phyloP scores from a whole-genome alignment of 2,329 filamentous ascomycete species.

The Beauveria varroae region DNA sequence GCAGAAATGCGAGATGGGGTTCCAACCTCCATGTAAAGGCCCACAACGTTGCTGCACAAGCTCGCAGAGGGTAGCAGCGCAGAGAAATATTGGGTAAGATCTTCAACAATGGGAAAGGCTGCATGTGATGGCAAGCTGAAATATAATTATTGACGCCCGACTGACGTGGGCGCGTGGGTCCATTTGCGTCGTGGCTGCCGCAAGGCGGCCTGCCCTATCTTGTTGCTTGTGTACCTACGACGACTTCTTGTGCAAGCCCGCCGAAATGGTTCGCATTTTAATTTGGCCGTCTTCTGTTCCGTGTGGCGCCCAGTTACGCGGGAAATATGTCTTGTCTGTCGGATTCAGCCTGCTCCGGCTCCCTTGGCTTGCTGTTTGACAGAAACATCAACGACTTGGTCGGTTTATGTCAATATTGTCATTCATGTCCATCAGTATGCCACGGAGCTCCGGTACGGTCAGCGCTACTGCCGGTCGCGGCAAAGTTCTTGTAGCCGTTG shows the following conservation, averaged over 20 bases:
- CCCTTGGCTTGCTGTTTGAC: neutral
- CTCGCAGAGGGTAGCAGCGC: neutral
- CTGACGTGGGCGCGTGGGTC: neutral
- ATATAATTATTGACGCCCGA: neutral
- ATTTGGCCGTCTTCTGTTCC: neutral
- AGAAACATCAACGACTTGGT: neutral
- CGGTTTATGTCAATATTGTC: neutral
- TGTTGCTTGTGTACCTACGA: neutral
- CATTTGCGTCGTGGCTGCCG: neutral
- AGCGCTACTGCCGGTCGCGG: neutral
- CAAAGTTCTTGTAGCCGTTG: conserved; percentile 1
- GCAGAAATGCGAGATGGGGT: neutral
- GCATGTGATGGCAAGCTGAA: neutral
- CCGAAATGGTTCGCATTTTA: neutral
- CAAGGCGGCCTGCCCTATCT: neutral
- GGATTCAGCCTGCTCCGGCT: neutral
- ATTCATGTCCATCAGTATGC: neutral
- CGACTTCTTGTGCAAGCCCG: neutral
- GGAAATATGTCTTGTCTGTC: neutral
- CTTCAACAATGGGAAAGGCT: neutral
- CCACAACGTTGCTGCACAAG: neutral
- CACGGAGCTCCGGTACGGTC: neutral
- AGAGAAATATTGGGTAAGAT: neutral
- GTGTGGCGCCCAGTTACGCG: neutral
- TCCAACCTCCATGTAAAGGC: neutral